These are phyloP conservation scores for Lactifluus subvellereus DNA, from an alignment of 768 basidiomycete genomes.

Conservation along the genomic window DNA sequence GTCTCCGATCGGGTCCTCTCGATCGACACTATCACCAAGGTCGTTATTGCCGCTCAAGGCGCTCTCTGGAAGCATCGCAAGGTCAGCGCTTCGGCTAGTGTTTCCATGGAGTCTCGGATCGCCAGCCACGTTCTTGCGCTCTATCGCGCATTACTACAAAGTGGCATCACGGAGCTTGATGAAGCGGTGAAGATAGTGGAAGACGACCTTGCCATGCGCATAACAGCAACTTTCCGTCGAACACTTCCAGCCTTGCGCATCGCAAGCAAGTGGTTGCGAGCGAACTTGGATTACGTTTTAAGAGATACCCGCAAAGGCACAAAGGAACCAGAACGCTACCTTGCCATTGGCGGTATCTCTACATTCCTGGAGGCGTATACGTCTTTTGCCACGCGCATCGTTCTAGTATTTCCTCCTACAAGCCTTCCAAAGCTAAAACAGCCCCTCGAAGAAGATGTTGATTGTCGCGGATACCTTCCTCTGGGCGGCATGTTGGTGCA, in stretches of 20 bases:
- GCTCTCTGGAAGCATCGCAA: slow-evolving; percentile 83
- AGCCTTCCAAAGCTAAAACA: slow-evolving; percentile 51
- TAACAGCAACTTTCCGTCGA: slow-evolving; percentile 81
- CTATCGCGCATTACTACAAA: slow-evolving; percentile 55
- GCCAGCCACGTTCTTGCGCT: slow-evolving; percentile 63
- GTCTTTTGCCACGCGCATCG: slow-evolving; percentile 57
- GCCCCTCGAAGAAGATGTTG: slow-evolving; percentile 84
- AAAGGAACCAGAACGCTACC: slow-evolving; percentile 24
- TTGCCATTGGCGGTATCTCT: slow-evolving; percentile 35
- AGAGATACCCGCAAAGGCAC: slow-evolving; percentile 17
- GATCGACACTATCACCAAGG: slow-evolving; percentile 69
- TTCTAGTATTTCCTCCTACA: slow-evolving; percentile 59
- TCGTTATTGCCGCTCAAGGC: slow-evolving; percentile 68
- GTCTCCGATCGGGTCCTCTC: slow-evolving; percentile 66
- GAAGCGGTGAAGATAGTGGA: slow-evolving; percentile 50
- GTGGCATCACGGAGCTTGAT: slow-evolving; percentile 57
- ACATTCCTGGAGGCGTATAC: slow-evolving; percentile 72
- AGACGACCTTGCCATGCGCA: slow-evolving; percentile 67
- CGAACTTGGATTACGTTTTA: slow-evolving; percentile 42
- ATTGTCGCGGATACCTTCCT: slow-evolving; percentile 84
- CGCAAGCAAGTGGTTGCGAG: slow-evolving; percentile 81
- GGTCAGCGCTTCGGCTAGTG: slow-evolving; percentile 45
- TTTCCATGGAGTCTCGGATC: slow-evolving; percentile 55
- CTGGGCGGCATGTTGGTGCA: slow-evolving; percentile 54
- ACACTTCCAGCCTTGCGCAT: slow-evolving; percentile 84